phyloP scores from a whole-genome alignment of 148 eudicot genomes.

The Oxyria digyna region DNA sequence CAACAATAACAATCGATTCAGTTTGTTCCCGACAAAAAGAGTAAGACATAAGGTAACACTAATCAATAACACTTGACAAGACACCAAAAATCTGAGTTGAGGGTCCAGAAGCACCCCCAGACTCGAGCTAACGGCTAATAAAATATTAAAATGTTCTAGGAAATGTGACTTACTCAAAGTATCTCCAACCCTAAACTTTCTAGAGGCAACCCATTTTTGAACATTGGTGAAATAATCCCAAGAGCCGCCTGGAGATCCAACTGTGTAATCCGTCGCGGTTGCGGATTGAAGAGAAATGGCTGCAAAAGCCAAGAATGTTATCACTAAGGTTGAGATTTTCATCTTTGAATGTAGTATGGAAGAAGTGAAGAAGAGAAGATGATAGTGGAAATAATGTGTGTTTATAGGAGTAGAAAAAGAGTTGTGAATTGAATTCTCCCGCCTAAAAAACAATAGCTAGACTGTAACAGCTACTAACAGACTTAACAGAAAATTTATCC shows the following conservation, averaged over 20 bases:
- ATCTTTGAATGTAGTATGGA: not conserved
- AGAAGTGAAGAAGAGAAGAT: not conserved
- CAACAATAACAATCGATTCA: no score
- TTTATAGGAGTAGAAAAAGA: not conserved
- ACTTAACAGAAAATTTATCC: not conserved
- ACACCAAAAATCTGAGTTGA: no score
- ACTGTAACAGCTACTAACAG: not conserved
- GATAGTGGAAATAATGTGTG: not conserved
- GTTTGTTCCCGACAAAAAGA: no score
- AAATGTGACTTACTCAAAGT: not conserved
- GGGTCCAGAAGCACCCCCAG: no score
- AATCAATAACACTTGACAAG: no score
- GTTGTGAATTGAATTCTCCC: not conserved
- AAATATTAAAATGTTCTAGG: not conserved
- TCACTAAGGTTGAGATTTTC: not conserved
- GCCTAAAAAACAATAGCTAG: not conserved
- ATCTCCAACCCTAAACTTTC: not conserved
- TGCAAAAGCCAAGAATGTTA: not conserved
- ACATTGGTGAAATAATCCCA: not conserved
- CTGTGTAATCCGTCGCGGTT: not conserved
- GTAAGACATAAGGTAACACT: no score
- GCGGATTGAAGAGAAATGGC: not conserved
- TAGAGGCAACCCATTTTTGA: not conserved
- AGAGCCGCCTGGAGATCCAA: not conserved
- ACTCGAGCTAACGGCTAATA: no score